Base-by-base conservation (phyloP, 1,139 yeast species). In the Nematodospora anomalae region DNA sequence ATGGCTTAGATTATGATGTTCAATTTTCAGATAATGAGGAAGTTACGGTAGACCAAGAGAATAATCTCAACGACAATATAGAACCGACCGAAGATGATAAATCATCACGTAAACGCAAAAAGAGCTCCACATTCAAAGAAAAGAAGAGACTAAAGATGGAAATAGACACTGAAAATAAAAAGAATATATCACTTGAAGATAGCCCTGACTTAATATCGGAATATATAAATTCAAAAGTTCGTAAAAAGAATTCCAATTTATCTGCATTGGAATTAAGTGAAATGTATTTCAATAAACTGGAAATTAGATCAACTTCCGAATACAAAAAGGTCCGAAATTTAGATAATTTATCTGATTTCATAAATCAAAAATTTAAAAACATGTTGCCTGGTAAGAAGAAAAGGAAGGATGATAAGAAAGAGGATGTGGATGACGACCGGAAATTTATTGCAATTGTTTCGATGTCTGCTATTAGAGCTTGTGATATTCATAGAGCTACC, bases 391-490 rank as follows among this genome's bases (percentile, higher is more conserved):
- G 49, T 12, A 52, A 51, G 35, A 56, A 53, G 33, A 50, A 51
- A 38, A 53, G 53, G 24, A 42, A 42, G 18, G 31, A 35, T 24
- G 38, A 39, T 46, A 47, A 15, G 46, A 51, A 28, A 35, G 43
- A 27, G 14, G 36, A 34, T 3, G 28, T 31, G 10, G 25, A 32
- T 5, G 60, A 57, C 8, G 64, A 63, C 30, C 55, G 76, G 32
- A 70, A 72, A 44, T 76, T 71, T 47, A 60, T 83, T 14, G 66
- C 83, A n/a, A 62, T 83, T 3, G 56, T 84, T 12, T 74, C 86
- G 4, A 73, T 77, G 71, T 82, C 89, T 0, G 90, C 90, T 1
- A 60, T 83, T 16, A 67, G 92, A 40, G 87, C 83, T 1, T 83
- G 92, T 60, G 90, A 83, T 50, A 70, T 81, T 2, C 79, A 77